phyloP scores from a whole-genome alignment of 768 basidiomycete species.

The Kwoniella pini region DNA sequence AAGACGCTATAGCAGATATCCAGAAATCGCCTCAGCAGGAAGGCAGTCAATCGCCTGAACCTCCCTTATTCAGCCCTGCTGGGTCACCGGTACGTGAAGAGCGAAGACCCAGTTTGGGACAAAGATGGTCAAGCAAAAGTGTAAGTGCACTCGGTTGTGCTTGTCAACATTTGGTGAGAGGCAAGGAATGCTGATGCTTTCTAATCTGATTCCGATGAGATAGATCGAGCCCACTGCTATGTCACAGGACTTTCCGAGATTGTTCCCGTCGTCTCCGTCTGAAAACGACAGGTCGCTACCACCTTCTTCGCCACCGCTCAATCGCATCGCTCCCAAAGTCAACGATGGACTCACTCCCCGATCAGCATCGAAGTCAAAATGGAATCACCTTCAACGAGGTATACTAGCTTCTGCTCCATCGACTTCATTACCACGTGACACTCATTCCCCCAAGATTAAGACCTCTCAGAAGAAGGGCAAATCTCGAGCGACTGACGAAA shows the following conservation, averaged over 20 bases:
- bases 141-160: neutral
- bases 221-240: slow-evolving; percentile 19
- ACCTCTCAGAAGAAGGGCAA: slow-evolving; percentile 15
- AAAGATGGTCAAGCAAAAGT: slow-evolving; percentile 19
- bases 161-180: neutral
- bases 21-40: no score
- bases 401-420: slow-evolving; percentile 6
- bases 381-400: slow-evolving; percentile 14
- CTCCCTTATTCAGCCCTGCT: slow-evolving; percentile 10
- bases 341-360: neutral
- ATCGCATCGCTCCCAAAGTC: neutral
- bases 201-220: neutral
- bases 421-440: neutral
- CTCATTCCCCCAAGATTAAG: neutral
- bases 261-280: slow-evolving; percentile 7
- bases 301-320: neutral
- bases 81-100: neutral
- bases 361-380: neutral
- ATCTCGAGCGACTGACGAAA: neutral
- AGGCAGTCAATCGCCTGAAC: neutral
- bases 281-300: neutral
- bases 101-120: slow-evolving; percentile 2
- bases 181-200: neutral
- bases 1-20: neutral
- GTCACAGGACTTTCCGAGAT: slow-evolving; percentile 19